phyloP scores from a whole-genome alignment of 306 rosid genomes.

The Betula pendula region DNA sequence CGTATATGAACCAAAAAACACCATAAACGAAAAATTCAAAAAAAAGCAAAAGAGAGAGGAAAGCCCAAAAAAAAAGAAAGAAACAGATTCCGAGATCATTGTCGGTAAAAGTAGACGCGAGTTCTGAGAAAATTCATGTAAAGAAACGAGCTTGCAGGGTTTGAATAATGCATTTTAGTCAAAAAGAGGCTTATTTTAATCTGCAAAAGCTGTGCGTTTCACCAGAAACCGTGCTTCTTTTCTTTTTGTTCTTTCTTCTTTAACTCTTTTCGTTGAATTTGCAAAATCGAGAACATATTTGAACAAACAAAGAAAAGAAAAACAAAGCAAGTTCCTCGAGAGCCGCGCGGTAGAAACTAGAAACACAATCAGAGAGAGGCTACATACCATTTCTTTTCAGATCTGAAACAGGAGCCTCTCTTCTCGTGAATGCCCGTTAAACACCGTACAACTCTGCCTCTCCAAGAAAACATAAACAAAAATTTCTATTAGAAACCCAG shows the following conservation, averaged over 20 bases:
- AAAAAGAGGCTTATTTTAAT: conserved; percentile 40
- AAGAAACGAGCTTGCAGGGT: conserved; percentile 56
- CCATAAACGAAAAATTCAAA: conserved; percentile 10
- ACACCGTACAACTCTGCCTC: conserved; percentile 2
- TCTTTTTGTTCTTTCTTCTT: conserved; percentile 43
- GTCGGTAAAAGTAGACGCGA: conserved; percentile 68
- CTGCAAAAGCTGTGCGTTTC: conserved; percentile 31
- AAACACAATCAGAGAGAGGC: neutral
- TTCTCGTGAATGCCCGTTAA: neutral
- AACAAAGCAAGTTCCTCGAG: neutral
- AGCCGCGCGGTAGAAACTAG: conserved; percentile 18
- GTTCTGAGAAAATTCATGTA: conserved; percentile 50
- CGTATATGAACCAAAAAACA: conserved; percentile 31
- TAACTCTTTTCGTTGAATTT: conserved; percentile 35
- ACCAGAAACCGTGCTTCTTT: conserved; percentile 42
- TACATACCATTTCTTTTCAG: conserved; percentile 41
- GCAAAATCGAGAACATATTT: conserved; percentile 29
- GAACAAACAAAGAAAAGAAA: conserved; percentile 8
- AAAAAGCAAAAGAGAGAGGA: conserved; percentile 28
- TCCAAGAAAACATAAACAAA: neutral
- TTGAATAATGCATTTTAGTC: conserved; percentile 40
- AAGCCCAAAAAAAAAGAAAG: conserved; percentile 24
- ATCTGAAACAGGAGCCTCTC: conserved; percentile 44
- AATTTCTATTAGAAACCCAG: neutral
- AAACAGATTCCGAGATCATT: conserved; percentile 59